A percentile compares a stretch with the other conserved stretches of the same genome.
phyloP scores from a whole-genome alignment of 1,284 basidiomycete species.

The Boletus semigastroideus region DNA sequence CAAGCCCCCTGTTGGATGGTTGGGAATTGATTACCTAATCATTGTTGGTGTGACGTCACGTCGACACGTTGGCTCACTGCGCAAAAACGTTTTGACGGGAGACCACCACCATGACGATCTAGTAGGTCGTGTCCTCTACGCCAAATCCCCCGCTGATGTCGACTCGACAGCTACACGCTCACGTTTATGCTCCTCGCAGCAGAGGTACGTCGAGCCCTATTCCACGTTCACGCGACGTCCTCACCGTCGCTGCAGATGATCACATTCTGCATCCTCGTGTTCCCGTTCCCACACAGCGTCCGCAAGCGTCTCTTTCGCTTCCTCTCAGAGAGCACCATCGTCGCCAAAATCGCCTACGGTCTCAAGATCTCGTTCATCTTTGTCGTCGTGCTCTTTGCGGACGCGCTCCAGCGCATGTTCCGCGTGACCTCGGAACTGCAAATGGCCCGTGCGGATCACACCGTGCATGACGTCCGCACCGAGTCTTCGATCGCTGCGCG shows the following conservation, averaged over 20 bases:
- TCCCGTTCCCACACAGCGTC: constrained; percentile 75
- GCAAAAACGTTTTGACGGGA: not conserved
- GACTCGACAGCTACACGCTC: constrained; percentile 57
- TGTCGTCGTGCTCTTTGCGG: constrained; percentile 82
- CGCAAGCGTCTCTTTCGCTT: constrained; percentile 76
- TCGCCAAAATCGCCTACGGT: constrained; percentile 76
- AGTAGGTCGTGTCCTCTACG: constrained; percentile 43
- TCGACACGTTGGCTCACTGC: constrained; percentile 19
- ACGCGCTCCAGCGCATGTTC: constrained; percentile 93
- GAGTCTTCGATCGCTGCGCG: constrained; percentile 87
- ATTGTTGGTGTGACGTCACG: constrained; percentile 25
- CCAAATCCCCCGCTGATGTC: not conserved
- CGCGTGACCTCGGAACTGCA: constrained; percentile 79
- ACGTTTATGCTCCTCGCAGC: constrained; percentile 76
- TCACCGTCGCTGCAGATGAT: constrained; percentile 47
- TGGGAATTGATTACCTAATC: not conserved
- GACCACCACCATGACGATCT: constrained; percentile 71
- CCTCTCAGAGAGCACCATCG: constrained; percentile 64
- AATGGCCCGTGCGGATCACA: constrained; percentile 58
- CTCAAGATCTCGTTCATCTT: constrained; percentile 97
- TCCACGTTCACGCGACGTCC: too few relatives aligned
- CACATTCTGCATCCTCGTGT: constrained; percentile 72
- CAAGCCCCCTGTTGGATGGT: too few relatives aligned
- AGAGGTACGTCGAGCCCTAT: constrained; percentile 43
- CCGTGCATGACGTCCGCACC: constrained; percentile 65